phyloP scores from a whole-genome alignment of 1,284 basidiomycete genomes.

The Cryptococcus depauperatus region DNA sequence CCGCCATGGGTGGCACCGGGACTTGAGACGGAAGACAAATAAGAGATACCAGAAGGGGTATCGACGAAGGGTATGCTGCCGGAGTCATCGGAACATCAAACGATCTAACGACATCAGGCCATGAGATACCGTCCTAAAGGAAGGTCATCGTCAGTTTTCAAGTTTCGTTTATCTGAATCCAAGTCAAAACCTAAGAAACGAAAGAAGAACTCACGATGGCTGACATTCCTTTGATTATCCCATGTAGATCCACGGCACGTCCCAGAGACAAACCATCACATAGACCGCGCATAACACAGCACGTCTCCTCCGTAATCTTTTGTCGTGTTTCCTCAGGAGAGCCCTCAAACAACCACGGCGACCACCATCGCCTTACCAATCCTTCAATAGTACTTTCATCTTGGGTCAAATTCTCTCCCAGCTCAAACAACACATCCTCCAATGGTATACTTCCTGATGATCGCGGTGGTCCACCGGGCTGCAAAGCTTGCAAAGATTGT shows the following conservation, averaged over 20 bases:
- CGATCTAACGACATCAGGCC: slow-evolving; percentile 56
- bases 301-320: slow-evolving; percentile 33
- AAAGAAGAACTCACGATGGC: slow-evolving; percentile 53
- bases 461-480: slow-evolving; percentile 39
- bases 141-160: neutral
- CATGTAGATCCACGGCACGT: slow-evolving; percentile 42
- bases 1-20: slow-evolving; percentile 43
- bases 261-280: slow-evolving; percentile 39
- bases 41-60: slow-evolving; percentile 40
- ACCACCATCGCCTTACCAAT: slow-evolving; percentile 43
- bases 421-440: slow-evolving; percentile 44
- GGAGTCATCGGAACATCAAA: slow-evolving; percentile 39
- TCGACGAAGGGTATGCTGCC: slow-evolving; percentile 39
- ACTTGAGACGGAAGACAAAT: slow-evolving; percentile 45
- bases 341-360: slow-evolving; percentile 29
- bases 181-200: neutral
- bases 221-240: slow-evolving; percentile 58
- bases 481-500: slow-evolving; percentile 39
- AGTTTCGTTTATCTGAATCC: neutral
- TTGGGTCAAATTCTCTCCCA: slow-evolving; percentile 42
- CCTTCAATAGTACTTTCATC: slow-evolving; percentile 42
- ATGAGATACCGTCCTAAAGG: slow-evolving; percentile 57
- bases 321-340: slow-evolving; percentile 17
- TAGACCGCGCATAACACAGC: slow-evolving; percentile 31
- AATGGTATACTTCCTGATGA: slow-evolving; percentile 34